Conservation (phyloP, 306 rosid genomes). For the Corylus americana region DNA sequence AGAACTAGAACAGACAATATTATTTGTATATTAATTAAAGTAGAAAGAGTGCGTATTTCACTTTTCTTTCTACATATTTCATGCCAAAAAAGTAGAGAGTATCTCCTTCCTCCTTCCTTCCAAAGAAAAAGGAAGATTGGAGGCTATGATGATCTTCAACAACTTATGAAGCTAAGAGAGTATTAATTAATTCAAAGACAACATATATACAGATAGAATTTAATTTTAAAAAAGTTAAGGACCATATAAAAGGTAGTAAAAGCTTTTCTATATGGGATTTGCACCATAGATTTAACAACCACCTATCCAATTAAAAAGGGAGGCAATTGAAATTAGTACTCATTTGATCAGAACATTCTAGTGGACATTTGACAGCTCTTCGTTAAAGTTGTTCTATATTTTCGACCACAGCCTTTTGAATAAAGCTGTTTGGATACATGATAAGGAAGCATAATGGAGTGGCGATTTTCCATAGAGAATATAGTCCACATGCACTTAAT, state of each 20-base stretch:
- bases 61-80: too few relatives aligned
- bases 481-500: slow-evolving; percentile 22
- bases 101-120: too few relatives aligned
- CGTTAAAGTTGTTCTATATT: slow-evolving; percentile 2
- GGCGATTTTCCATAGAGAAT: slow-evolving; percentile 15
- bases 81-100: too few relatives aligned
- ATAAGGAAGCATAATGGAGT: slow-evolving; percentile 26
- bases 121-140: too few relatives aligned
- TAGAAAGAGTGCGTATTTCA: too few relatives aligned
- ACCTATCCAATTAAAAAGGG: not conserved
- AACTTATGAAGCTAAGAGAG: too few relatives aligned
- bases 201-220: not conserved
- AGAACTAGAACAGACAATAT: too few relatives aligned
- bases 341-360: slow-evolving; percentile 10
- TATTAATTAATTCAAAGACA: too few relatives aligned
- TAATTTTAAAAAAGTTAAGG: not conserved
- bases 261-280: not conserved
- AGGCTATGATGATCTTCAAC: too few relatives aligned
- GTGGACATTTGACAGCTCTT: slow-evolving; percentile 15
- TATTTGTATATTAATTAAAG: too few relatives aligned
- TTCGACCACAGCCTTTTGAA: slow-evolving; percentile 11
- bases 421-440: slow-evolving; percentile 17
- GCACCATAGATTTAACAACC: slow-evolving; percentile 5
- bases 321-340: slow-evolving; percentile 5
- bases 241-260: not conserved